Evolutionary conservation across 2,329 filamentous ascomycete species (phyloP).

Genomic region (Mollisiaceae sp.): DNA sequence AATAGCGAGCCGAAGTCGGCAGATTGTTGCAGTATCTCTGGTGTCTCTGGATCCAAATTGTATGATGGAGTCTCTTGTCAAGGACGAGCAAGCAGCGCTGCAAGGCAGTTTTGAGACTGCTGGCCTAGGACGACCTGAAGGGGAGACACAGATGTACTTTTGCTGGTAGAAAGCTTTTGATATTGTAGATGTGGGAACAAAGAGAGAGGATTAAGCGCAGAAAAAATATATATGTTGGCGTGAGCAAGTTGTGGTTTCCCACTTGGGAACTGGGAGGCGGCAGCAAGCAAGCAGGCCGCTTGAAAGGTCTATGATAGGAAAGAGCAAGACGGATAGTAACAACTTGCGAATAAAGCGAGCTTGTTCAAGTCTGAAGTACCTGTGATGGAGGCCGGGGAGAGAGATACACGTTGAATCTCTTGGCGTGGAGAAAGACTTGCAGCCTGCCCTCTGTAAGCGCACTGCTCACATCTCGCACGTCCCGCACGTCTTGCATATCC

Average conservation of each 20-base stretch:
- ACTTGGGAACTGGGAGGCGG: neutral
- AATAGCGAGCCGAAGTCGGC: neutral
- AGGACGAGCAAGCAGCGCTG: neutral
- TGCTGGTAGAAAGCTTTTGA: too few species aligned
- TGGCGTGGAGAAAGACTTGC: too few species aligned
- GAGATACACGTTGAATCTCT: too few species aligned
- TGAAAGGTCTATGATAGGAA: neutral
- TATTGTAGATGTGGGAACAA: too few species aligned
- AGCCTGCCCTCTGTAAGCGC: too few species aligned
- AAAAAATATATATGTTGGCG: neutral
- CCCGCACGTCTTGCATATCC: too few species aligned
- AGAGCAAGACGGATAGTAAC: neutral
- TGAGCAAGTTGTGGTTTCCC: neutral
- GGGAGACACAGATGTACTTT: too few species aligned
- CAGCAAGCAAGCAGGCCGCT: neutral
- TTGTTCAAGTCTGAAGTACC: neutral
- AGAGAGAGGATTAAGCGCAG: neutral
- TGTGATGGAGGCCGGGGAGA: neutral
- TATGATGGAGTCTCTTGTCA: too few species aligned
- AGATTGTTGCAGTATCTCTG: neutral
- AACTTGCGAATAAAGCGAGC: neutral
- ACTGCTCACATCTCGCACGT: too few species aligned
- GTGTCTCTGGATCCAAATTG: too few species aligned
- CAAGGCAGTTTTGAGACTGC: too few species aligned
- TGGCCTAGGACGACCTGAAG: too few species aligned